phyloP scores from a whole-genome alignment of 2,329 filamentous ascomycete genomes.

The Apiospora kogelbergensis region DNA sequence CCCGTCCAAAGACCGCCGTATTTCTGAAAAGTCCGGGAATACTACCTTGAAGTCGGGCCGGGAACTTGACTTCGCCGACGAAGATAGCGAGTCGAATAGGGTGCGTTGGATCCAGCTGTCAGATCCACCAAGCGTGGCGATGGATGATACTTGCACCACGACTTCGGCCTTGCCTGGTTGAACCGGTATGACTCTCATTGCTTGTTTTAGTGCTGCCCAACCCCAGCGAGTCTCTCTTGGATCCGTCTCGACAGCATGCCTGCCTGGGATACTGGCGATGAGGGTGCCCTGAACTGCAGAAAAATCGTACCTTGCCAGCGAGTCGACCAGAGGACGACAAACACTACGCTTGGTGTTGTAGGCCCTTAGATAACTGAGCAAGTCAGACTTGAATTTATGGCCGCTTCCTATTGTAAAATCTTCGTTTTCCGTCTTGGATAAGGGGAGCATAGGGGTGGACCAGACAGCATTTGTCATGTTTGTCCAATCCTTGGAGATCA shows the following conservation, averaged over 20 bases:
- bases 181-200: conserved; percentile 55
- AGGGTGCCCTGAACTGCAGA: conserved; percentile 66
- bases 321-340: conserved; percentile 53
- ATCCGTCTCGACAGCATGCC: conserved; percentile 50
- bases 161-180: conserved; percentile 45
- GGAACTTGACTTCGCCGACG: conserved; percentile 14
- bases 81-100: conserved; percentile 49
- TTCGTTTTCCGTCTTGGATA: conserved; percentile 27
- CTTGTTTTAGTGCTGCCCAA: conserved; percentile 67
- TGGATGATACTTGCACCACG: conserved; percentile 72
- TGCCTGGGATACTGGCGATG: conserved; percentile 76
- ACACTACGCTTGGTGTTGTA: conserved; percentile 62
- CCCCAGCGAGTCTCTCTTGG: conserved; percentile 66
- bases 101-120: conserved; percentile 71
- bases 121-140: conserved; percentile 72
- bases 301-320: conserved; percentile 69
- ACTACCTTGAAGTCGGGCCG: conserved; percentile 66
- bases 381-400: conserved; percentile 70
- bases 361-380: conserved; percentile 68
- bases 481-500: conserved; percentile 84
- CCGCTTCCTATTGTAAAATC: conserved; percentile 56
- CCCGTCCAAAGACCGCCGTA: conserved; percentile 73
- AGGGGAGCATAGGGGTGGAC: conserved; percentile 70
- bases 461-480: conserved; percentile 87
- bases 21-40: conserved; percentile 79